phyloP scores from a whole-genome alignment of 179 eudicot genomes.

The Carnegiea gigantea region DNA sequence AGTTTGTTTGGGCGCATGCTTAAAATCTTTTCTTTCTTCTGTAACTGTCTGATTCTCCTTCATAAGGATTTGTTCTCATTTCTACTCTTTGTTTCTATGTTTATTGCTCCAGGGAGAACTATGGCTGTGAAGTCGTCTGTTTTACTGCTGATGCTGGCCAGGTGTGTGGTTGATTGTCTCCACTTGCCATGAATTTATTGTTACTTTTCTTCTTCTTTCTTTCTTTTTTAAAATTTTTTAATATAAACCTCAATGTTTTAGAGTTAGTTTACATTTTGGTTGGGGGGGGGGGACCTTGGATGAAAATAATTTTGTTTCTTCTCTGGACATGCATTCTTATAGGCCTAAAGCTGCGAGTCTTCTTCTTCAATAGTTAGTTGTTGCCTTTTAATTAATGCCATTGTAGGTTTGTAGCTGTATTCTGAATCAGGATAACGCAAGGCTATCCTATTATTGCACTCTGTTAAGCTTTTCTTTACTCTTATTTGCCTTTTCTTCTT shows the following conservation, averaged over 20 bases:
- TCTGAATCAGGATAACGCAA: not conserved
- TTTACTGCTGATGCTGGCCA: conserved; percentile 99
- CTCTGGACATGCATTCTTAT: not conserved
- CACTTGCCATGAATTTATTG: not conserved
- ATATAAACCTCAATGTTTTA: too few relatives aligned
- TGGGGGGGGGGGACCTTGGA: not conserved
- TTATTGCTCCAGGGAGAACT: conserved; percentile 72
- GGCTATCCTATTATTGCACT: not conserved
- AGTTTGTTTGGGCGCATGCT: not conserved
- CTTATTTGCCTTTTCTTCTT: too few relatives aligned
- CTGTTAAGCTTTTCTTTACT: not conserved
- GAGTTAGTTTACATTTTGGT: not conserved
- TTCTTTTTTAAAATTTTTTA: too few relatives aligned
- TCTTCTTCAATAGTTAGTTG: not conserved
- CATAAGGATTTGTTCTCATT: not conserved
- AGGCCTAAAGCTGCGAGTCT: not conserved
- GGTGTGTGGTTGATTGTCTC: conserved; percentile 41
- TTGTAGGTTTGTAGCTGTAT: not conserved
- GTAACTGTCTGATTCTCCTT: not conserved
- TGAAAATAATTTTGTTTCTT: too few relatives aligned
- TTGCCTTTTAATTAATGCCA: not conserved
- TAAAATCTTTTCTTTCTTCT: not conserved
- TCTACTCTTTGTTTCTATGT: conserved; percentile 1
- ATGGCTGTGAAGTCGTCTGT: conserved; percentile 98
- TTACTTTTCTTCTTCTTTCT: too few relatives aligned